Evolutionary conservation across 805 yeast genomes (phyloP).

Genomic region (Yamadazyma scolyti): DNA sequence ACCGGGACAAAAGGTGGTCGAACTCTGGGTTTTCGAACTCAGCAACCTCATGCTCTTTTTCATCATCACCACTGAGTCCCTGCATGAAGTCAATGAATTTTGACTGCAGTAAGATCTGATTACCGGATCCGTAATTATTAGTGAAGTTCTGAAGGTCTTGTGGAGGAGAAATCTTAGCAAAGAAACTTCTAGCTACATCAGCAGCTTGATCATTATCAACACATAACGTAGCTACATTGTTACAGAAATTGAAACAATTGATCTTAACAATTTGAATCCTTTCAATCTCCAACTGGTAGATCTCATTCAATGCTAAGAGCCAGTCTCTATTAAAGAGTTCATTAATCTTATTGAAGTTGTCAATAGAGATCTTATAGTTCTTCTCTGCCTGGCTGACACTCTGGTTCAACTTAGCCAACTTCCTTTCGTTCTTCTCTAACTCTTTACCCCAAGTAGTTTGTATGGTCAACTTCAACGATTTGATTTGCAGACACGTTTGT

Average conservation of each 20-base stretch:
- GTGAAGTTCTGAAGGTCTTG: constrained; percentile 57
- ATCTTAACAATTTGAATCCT: constrained; percentile 66
- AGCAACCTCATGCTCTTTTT: constrained; percentile 19
- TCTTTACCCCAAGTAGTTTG: constrained; percentile 74
- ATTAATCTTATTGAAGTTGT: constrained; percentile 51
- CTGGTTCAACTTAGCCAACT: constrained; percentile 47
- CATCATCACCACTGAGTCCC: constrained; percentile 30
- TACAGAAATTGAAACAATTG: constrained; percentile 75
- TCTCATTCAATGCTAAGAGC: constrained; percentile 56
- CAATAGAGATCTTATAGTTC: constrained; percentile 55
- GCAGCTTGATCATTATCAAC: constrained; percentile 76
- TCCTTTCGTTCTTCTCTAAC: constrained; percentile 55
- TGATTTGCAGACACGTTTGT: constrained; percentile 54
- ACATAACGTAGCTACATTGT: constrained; percentile 69
- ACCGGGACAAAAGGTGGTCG: constrained; percentile 20
- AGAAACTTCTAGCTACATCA: constrained; percentile 61
- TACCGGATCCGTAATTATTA: constrained; percentile 59
- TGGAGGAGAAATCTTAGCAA: constrained; percentile 65
- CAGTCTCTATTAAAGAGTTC: constrained; percentile 72
- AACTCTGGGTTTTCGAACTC: constrained; percentile 32
- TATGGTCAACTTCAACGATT: constrained; percentile 57
- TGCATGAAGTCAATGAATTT: constrained; percentile 56
- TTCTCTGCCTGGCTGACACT: constrained; percentile 40
- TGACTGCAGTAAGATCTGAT: constrained; percentile 55
- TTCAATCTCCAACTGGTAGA: constrained; percentile 69